These are phyloP conservation scores for Pseudonitzschia pungens DNA, from an alignment of 108 stramenopile genomes.

Conservation along the genomic window DNA sequence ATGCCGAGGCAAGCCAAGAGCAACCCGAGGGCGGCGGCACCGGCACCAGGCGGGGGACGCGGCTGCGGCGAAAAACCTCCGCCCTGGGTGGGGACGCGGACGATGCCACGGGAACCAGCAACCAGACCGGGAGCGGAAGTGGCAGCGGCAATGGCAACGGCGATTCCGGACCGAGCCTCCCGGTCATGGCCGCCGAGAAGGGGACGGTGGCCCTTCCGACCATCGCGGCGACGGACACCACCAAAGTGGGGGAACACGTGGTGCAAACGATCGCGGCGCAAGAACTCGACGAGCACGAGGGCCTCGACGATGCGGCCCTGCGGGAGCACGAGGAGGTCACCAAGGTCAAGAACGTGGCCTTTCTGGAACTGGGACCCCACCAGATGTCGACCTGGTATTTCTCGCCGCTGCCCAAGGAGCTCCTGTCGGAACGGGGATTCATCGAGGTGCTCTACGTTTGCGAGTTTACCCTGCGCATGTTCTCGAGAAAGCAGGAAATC, in stretches of 20 bases:
- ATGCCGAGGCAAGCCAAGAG: no score
- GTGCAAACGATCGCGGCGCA: slow-evolving; percentile 84
- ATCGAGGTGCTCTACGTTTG: slow-evolving; percentile 96
- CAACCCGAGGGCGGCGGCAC: background rate
- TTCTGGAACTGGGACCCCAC: slow-evolving; percentile 84
- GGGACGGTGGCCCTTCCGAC: slow-evolving; percentile 45
- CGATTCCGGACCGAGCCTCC: slow-evolving; percentile 12
- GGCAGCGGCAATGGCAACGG: background rate
- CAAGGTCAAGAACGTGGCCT: slow-evolving; percentile 95
- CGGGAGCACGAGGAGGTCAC: slow-evolving; percentile 99
- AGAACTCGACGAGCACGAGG: slow-evolving; percentile 97
- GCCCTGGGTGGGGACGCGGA: slow-evolving; percentile 17
- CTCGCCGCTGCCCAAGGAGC: slow-evolving; percentile 96
- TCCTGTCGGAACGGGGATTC: slow-evolving; percentile 67
- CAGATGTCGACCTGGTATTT: slow-evolving; percentile 99
- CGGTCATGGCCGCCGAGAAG: slow-evolving; percentile 34
- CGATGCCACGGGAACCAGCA: background rate
- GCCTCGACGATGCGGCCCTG: slow-evolving; percentile 92
- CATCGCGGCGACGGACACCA: slow-evolving; percentile 38
- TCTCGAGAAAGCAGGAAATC: slow-evolving; percentile 90
- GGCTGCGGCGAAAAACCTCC: slow-evolving; percentile 7
- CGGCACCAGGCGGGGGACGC: slow-evolving; percentile 19
- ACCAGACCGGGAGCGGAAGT: no score
- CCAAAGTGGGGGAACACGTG: slow-evolving; percentile 66
- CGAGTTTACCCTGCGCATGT: slow-evolving; percentile 94